Percentiles rank a stretch among this genome's conserved stretches.
Conservation (phyloP, 2,329 filamentous ascomycete genomes). For the Aurifilum marmelostoma region DNA sequence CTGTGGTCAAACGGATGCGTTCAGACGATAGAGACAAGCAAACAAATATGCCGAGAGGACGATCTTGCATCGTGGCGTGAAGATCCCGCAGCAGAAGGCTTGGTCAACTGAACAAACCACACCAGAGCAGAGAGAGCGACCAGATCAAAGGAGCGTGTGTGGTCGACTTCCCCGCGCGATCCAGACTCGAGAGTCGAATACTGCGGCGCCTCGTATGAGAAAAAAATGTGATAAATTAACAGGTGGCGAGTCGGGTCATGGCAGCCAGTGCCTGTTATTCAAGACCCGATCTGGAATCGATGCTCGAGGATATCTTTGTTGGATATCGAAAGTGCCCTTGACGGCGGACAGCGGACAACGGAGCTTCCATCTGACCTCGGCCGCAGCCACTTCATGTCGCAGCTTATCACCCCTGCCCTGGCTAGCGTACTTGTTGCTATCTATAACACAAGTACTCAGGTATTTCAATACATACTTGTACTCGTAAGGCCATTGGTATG, state of each 20-base stretch:
- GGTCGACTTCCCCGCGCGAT: not conserved
- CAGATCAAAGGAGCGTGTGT: not conserved
- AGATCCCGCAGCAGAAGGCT: not conserved
- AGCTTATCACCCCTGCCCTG: slow-evolving; percentile 4
- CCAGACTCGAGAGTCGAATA: not conserved
- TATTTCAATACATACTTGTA: no score
- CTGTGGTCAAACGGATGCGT: not conserved
- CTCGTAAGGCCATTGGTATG: no score
- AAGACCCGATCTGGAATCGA: slow-evolving; percentile 22
- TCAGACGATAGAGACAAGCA: slow-evolving; percentile 8
- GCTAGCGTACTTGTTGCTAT: not conserved
- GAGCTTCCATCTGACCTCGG: slow-evolving; percentile 3
- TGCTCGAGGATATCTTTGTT: slow-evolving; percentile 17
- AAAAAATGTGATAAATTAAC: not conserved
- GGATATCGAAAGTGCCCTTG: slow-evolving; percentile 1
- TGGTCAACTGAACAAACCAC: slow-evolving; percentile 18
- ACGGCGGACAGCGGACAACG: not conserved
- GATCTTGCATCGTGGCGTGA: slow-evolving; percentile 22
- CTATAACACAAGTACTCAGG: not conserved
- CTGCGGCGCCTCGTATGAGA: not conserved
- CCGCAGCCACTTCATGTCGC: not conserved
- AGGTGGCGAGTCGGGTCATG: not conserved
- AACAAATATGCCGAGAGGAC: slow-evolving; percentile 5
- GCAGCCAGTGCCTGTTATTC: slow-evolving; percentile 20
- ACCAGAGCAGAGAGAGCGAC: not conserved